phyloP scores from a whole-genome alignment of 495 filamentous ascomycete genomes.

The Bathelium albidoporum region DNA sequence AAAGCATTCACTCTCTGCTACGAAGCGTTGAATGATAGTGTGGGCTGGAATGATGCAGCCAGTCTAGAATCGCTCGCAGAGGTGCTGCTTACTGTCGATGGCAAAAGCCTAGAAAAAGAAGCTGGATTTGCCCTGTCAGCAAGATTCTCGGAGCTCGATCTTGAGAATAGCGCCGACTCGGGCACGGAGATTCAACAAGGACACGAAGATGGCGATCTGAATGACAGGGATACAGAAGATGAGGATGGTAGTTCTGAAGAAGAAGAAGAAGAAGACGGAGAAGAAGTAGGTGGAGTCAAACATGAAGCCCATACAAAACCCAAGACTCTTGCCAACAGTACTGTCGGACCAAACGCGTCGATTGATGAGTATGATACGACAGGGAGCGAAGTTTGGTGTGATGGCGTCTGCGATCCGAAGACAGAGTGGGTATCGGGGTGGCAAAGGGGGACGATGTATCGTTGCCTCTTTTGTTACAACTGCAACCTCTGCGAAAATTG shows the following conservation, averaged over 20 bases:
- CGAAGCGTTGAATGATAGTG: constrained; percentile 10
- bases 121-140: constrained; percentile 18
- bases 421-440: neutral
- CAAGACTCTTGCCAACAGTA: neutral
- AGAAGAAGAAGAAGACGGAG: neutral
- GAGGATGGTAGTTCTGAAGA: neutral
- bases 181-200: constrained; percentile 3
- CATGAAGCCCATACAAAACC: neutral
- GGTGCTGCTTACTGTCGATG: constrained; percentile 9
- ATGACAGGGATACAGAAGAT: neutral
- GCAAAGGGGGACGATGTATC: constrained; percentile 4
- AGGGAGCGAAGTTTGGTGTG: neutral
- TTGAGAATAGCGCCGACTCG: neutral
- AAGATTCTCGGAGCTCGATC: constrained; percentile 15
- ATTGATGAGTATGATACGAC: neutral
- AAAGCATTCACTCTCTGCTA: constrained; percentile 15
- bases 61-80: constrained; percentile 15
- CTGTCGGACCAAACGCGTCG: neutral
- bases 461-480: constrained; percentile 9
- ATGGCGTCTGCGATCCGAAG: constrained; percentile 1
- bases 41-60: constrained; percentile 19
- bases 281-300: constrained; percentile 8
- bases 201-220: neutral
- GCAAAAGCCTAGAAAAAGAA: constrained; percentile 14
- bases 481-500: constrained; percentile 11